Base-by-base conservation (phyloP, 2,329 filamentous ascomycete genomes). In the Thermoascus crustaceus region DNA sequence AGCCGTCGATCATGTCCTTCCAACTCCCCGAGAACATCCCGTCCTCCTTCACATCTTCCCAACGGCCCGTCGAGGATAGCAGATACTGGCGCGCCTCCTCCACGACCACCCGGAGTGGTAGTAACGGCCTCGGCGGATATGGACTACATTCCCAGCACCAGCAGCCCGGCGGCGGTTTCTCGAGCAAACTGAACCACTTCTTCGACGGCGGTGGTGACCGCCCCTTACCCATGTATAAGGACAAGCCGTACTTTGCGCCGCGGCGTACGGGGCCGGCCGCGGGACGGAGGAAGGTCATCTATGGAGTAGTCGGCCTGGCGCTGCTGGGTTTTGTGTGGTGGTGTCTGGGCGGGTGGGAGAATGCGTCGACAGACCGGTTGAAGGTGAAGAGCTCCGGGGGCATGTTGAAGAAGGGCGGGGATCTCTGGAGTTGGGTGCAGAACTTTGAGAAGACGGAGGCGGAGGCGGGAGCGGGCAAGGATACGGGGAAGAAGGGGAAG, bases 201-300 rank as follows among this genome's bases (percentile, higher is more conserved):
- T 79, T 88, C 43, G 75, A 79, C 23, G 61, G 63, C 32, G 67
- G 71, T 31, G 69, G 74, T 63, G 69, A 77, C 14, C 8, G 10
- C 14, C 26, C 26, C 39, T 67, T 98, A 43, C 91, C 91, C 30
- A 88, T 96, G 83, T 98, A 98, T 69, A 98, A 98, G 65, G 91
- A 98, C 66, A 98, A 98, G 61, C 91, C 91, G n/a, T 91, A 85
- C 56, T 67, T 61, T 38, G 51, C 60, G n/a, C 56, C 63, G 41
- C 69, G 74, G 47, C 74, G 75, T 49, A 68, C 58, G n/a, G 53
- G 71, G 42, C 69, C 70, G 34, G 70, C 76, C 21, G 62, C 76
- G 48, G 80, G 76, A 66, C 74, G 73, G 58, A 73, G 75, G 50
- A 85, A 82, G 65, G 69, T 82, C 40, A 61, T 76, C 2, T 55